Conservation (phyloP, 208 protist species). For the Wallacemonas sp. region DNA sequence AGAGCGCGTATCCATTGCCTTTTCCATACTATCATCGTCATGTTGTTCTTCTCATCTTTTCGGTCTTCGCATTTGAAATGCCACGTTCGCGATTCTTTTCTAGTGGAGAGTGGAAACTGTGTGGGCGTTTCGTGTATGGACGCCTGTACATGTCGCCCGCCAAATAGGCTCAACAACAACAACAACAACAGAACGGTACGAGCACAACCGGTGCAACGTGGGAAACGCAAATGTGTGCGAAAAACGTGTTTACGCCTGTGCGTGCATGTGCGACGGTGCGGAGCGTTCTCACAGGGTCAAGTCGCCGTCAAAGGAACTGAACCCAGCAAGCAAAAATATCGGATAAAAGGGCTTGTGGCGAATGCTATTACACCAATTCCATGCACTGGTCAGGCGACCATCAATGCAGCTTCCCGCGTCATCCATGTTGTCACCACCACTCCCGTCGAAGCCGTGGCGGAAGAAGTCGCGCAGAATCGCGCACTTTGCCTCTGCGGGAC, state of each 20-base stretch:
- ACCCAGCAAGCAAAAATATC: constrained; percentile 95
- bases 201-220: too few relatives aligned
- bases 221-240: too few relatives aligned
- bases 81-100: too few relatives aligned
- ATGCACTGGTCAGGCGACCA: constrained; percentile 96
- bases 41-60: too few relatives aligned
- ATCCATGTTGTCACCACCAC: constrained; percentile 97
- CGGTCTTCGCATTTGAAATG: too few relatives aligned
- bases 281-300: constrained; percentile 64
- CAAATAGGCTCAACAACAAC: too few relatives aligned
- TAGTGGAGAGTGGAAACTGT: too few relatives aligned
- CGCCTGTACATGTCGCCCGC: too few relatives aligned
- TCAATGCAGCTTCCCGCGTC: constrained; percentile 98
- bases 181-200: too few relatives aligned
- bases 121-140: too few relatives aligned
- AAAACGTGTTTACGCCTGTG: not conserved
- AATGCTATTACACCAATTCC: constrained; percentile 97
- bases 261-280: not conserved
- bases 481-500: constrained; percentile 56
- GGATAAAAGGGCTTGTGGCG: constrained; percentile 95
- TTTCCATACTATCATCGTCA: too few relatives aligned
- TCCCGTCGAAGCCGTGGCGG: constrained; percentile 95
- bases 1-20: too few relatives aligned
- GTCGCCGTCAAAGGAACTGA: constrained; percentile 97
- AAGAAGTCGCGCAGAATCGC: constrained; percentile 96